Conservation (phyloP, 768 basidiomycete species). For the Suillus alpinus region DNA sequence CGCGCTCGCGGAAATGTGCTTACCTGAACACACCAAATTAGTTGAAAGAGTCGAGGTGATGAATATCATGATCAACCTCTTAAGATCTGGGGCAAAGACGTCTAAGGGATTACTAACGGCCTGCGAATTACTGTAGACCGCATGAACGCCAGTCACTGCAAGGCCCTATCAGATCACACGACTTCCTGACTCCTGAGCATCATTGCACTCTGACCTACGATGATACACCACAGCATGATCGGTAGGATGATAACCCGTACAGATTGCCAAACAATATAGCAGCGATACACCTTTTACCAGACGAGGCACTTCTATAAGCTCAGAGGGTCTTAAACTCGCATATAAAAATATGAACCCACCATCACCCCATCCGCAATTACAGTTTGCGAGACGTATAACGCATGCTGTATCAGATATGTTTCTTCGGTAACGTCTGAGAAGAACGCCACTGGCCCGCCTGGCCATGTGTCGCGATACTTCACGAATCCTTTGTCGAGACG, state of each 20-base stretch:
- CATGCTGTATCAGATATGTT: too few relatives aligned
- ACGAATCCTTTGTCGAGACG: too few relatives aligned
- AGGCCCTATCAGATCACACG: background rate
- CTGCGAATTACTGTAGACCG: background rate
- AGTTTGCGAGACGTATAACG: background rate
- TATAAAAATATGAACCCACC: background rate
- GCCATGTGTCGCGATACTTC: too few relatives aligned
- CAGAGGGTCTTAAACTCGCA: background rate
- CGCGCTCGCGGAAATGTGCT: background rate
- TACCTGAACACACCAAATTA: slow-evolving; percentile 5
- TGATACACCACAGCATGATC: background rate
- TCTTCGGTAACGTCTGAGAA: too few relatives aligned
- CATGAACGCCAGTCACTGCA: background rate
- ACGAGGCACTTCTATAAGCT: background rate
- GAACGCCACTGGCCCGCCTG: too few relatives aligned
- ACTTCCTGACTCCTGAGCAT: too few relatives aligned
- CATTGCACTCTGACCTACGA: background rate
- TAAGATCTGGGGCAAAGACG: background rate
- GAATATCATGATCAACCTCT: background rate
- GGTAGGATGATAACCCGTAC: background rate
- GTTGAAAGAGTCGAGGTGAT: background rate
- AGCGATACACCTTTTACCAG: background rate
- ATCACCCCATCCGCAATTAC: background rate
- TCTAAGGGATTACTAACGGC: background rate
- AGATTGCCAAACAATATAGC: background rate